Conservation (phyloP, 148 eudicot species). For the Rhododendron griersonianum region DNA sequence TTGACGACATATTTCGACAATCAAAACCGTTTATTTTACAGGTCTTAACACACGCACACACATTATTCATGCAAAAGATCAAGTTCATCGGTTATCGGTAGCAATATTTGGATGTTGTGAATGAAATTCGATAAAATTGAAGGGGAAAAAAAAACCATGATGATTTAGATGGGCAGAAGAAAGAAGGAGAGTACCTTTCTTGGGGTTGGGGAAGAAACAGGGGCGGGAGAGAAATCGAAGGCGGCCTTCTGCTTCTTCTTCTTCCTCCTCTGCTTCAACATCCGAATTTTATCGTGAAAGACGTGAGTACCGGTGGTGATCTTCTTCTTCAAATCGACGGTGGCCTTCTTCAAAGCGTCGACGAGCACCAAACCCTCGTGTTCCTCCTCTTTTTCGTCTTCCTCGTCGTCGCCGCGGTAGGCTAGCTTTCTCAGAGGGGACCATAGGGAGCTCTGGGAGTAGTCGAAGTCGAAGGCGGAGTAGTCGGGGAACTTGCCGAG, state of each 20-base stretch:
- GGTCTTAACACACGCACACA: too few relatives aligned
- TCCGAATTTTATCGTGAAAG: neutral
- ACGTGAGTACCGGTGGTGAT: neutral
- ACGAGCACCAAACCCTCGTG: neutral
- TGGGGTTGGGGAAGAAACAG: slow-evolving; percentile 1
- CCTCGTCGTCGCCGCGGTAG: neutral
- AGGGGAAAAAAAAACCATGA: neutral
- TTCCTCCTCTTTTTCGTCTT: slow-evolving; percentile 7
- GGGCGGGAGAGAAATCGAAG: slow-evolving; percentile 16
- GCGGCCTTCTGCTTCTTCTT: slow-evolving; percentile 28
- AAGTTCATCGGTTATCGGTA: too few relatives aligned
- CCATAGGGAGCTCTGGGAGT: slow-evolving; percentile 83
- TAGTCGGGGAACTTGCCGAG: slow-evolving; percentile 66
- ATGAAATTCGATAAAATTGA: neutral
- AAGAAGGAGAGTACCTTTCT: slow-evolving; percentile 6
- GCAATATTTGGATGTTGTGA: neutral
- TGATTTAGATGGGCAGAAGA: neutral
- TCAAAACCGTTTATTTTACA: too few relatives aligned
- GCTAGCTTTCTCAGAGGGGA: slow-evolving; percentile 52
- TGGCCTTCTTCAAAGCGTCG: slow-evolving; percentile 6
- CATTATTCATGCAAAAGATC: too few relatives aligned
- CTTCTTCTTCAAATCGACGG: slow-evolving; percentile 20
- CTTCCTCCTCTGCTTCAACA: slow-evolving; percentile 11
- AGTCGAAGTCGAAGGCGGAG: slow-evolving; percentile 70
- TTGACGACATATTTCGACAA: too few relatives aligned